Evolutionary conservation across 164 flowering plant species (phyloP).

Genomic region (Malania oleifera): DNA sequence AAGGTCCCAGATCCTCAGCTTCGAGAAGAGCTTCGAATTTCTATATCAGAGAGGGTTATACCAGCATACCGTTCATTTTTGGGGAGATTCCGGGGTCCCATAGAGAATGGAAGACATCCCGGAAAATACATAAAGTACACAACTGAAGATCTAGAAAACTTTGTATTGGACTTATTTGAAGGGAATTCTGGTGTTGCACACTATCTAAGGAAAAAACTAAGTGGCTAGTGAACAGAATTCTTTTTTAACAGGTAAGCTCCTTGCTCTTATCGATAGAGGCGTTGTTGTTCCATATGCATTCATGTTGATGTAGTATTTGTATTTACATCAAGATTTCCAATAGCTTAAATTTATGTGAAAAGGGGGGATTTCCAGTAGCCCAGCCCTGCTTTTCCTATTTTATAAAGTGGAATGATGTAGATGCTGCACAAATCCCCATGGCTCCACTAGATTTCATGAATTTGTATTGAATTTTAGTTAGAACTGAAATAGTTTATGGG

Average conservation of each 20-base stretch:
- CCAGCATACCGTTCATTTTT: slow-evolving; percentile 26
- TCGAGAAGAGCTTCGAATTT: slow-evolving; percentile 24
- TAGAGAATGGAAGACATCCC: slow-evolving; percentile 19
- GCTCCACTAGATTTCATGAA: too few species aligned
- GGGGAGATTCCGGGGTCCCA: slow-evolving; percentile 20
- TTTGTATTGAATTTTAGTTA: too few species aligned
- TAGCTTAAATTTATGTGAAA: too few species aligned
- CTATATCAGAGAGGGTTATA: slow-evolving; percentile 27
- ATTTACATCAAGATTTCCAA: too few species aligned
- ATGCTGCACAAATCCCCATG: too few species aligned
- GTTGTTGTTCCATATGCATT: too few species aligned
- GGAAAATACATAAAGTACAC: slow-evolving; percentile 26
- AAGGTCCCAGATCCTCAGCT: slow-evolving; percentile 29
- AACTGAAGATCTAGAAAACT: slow-evolving; percentile 26
- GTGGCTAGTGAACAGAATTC: not conserved
- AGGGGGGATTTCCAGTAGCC: too few species aligned
- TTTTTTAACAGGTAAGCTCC: slow-evolving; percentile 4
- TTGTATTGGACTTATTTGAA: slow-evolving; percentile 22
- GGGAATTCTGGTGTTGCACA: slow-evolving; percentile 14
- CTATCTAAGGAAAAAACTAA: slow-evolving; percentile 14
- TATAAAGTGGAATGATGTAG: too few species aligned
- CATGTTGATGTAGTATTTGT: too few species aligned
- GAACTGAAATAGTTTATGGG: too few species aligned
- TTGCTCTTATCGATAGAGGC: not conserved
- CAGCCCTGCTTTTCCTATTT: too few species aligned